Conservation (phyloP, 2,329 filamentous ascomycete genomes). For the Didymella lethalis region DNA sequence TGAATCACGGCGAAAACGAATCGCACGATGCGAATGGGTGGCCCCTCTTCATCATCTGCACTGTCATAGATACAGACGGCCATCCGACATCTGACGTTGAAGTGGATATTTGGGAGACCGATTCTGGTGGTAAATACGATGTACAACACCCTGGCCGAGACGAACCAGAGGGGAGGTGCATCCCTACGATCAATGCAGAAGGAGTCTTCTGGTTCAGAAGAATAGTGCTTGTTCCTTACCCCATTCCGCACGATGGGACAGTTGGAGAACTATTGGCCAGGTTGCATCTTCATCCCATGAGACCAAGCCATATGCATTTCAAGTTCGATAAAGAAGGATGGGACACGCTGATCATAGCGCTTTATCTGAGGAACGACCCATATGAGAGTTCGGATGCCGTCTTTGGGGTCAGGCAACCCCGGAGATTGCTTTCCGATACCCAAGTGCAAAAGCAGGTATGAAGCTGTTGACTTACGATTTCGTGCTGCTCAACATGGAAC, state of each 20-base stretch:
- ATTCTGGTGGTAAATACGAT: slow-evolving; percentile 78
- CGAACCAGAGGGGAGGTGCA: slow-evolving; percentile 72
- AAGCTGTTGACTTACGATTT: too few species aligned
- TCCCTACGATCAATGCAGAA: slow-evolving; percentile 71
- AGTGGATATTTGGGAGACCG: slow-evolving; percentile 84
- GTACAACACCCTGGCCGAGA: slow-evolving; percentile 72
- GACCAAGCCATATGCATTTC: slow-evolving; percentile 36
- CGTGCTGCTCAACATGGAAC: too few species aligned
- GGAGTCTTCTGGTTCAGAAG: slow-evolving; percentile 81
- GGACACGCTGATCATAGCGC: slow-evolving; percentile 80
- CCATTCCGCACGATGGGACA: slow-evolving; percentile 77
- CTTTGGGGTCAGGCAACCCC: slow-evolving; percentile 62
- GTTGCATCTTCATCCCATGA: slow-evolving; percentile 27
- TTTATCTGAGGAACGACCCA: slow-evolving; percentile 77
- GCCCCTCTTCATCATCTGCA: slow-evolving; percentile 73
- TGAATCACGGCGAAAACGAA: slow-evolving; percentile 62
- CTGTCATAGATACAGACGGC: slow-evolving; percentile 68
- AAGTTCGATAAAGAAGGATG: slow-evolving; percentile 68
- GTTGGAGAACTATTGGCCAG: slow-evolving; percentile 59
- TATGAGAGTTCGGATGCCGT: slow-evolving; percentile 84
- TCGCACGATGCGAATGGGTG: slow-evolving; percentile 73
- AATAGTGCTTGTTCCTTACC: slow-evolving; percentile 82
- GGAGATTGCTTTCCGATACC: too few species aligned
- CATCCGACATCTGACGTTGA: slow-evolving; percentile 69
- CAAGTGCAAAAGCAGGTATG: too few species aligned